Evolutionary conservation across 1,284 basidiomycete genomes (phyloP), one percentile per base, ranked within the genome.

Genomic region (Cutaneotrichosporon cutaneum): DNA sequence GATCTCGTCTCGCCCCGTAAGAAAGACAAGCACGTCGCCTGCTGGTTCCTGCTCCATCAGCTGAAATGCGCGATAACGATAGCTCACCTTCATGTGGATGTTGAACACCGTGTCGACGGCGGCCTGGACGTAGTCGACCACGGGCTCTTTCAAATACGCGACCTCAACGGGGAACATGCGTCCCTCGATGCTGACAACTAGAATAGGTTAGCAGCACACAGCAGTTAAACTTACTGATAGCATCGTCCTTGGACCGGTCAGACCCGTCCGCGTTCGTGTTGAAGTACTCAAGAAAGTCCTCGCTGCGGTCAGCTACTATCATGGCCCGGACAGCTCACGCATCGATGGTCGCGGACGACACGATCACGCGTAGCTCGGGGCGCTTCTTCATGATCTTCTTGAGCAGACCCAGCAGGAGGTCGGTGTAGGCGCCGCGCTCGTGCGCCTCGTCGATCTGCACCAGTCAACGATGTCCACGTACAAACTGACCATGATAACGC

Each of bases 1-100:
- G 55, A 99, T 99, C 72, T 99, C 96, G 71, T 99, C 95, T 59
- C 95, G 84, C n/a, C 96, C 94, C 0, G 96, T 94, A 53, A 98
- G 77, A 75, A 99, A 99, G 4, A 98, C 87, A 13, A 99, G 84
- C 45, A 99, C 86, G 77, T 98, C 94, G 0, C 95, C 95, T 2
- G 72, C 63, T 5, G 86, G 83, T 70, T 86, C 85, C 81, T 89
- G 86, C 82, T 87, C n/a, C n/a, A n/a, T 21, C 18, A 44, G 48
- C 30, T 56, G 58, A 44, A 3, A 36, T 1, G 4, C 7, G n/a
- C n/a, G n/a, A n/a, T n/a, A 36, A 13, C 45, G 56, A 5, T 30
- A 42, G 71, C 81, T 55, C 64, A 92, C 92, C 82, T 89, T 87
- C 54, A 88, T 72, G 72, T 98, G 93, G 27, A 97, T 90, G 67